Conservation (phyloP, 805 yeast species). For the Hanseniaspora lindneri region DNA sequence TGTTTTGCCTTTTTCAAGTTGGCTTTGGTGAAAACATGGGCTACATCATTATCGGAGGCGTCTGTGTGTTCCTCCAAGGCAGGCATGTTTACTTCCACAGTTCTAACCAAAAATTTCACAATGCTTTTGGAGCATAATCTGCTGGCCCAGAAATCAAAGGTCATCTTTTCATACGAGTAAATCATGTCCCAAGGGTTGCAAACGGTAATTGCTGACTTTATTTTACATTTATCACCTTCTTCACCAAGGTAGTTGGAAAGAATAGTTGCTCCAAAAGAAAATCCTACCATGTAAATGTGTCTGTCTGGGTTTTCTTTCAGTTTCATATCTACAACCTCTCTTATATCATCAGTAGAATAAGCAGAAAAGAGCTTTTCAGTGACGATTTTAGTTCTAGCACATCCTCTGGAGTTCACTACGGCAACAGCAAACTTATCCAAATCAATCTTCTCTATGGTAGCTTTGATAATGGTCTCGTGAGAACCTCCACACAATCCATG, state of each 20-base stretch:
- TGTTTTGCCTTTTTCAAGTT: conserved; percentile 30
- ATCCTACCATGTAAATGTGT: conserved; percentile 54
- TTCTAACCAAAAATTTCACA: conserved; percentile 32
- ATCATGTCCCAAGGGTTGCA: conserved; percentile 67
- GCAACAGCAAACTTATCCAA: conserved; percentile 44
- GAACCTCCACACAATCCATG: conserved; percentile 78
- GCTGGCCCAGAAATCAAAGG: conserved; percentile 31
- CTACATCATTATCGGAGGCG: conserved; percentile 18
- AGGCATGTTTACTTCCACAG: conserved; percentile 36
- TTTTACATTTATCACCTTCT: conserved; percentile 41
- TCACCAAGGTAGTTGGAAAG: conserved; percentile 59
- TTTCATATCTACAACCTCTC: conserved; percentile 44
- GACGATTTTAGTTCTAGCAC: conserved; percentile 61
- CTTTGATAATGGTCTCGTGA: conserved; percentile 59
- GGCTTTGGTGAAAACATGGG: conserved; percentile 27
- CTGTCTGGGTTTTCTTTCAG: conserved; percentile 46
- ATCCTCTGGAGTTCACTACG: conserved; percentile 59
- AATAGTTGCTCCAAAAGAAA: conserved; percentile 61
- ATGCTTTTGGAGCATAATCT: conserved; percentile 35
- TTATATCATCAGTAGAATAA: conserved; percentile 55
- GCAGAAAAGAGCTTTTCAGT: conserved; percentile 59
- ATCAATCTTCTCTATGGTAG: conserved; percentile 38
- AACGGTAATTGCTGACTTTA: conserved; percentile 48
- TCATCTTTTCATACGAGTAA: conserved; percentile 39
- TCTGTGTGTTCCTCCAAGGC: conserved; percentile 27